Evolutionary conservation across 2,329 filamentous ascomycete genomes (phyloP), one percentile per base, ranked within the genome.

Genomic region (Cladorrhinum sp.): DNA sequence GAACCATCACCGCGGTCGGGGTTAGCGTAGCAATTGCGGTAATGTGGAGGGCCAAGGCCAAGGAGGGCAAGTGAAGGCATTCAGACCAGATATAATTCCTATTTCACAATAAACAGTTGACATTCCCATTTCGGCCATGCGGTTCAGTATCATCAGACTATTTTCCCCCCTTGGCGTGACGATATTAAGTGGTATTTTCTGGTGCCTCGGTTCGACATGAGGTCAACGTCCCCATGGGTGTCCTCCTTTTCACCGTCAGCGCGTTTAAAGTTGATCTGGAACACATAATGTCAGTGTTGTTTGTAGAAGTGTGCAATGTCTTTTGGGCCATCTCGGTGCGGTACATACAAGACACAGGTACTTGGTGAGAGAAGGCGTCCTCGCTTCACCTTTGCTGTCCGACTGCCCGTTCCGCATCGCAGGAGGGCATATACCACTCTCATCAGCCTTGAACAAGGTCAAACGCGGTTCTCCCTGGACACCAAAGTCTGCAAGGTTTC

Each of bases 31-130:
- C 58, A 3, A 42, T 54, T 23, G 36, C n/a, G 28, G 57, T 51
- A 55, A 63, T 63, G 61, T n/a, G 57, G 24, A 42, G 58, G 42
- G 12, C 55, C 8, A 63, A 63, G 39, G 23, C 26, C n/a, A 60
- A 58, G 54, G 55, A 57, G 20, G 23, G 36, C 10, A 55, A 55
- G 53, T 36, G 33, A 28, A 28, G 9, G 26, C n/a, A n/a, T n/a
- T n/a, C n/a, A n/a, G n/a, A n/a, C n/a, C n/a, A n/a, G n/a, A n/a
- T n/a, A n/a, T n/a, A n/a, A n/a, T n/a, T n/a, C n/a, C n/a, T n/a
- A n/a, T n/a, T n/a, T n/a, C n/a, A n/a, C n/a, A n/a, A n/a, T n/a
- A n/a, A n/a, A n/a, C n/a, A n/a, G n/a, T n/a, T n/a, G n/a, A n/a
- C n/a, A n/a, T n/a, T n/a, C n/a, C n/a, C n/a, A n/a, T n/a, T n/a